A percentile compares a stretch with the other conserved stretches of the same genome.
Evolutionary conservation across 179 eudicot species (phyloP).

Genomic region (Silene noctiflora): DNA sequence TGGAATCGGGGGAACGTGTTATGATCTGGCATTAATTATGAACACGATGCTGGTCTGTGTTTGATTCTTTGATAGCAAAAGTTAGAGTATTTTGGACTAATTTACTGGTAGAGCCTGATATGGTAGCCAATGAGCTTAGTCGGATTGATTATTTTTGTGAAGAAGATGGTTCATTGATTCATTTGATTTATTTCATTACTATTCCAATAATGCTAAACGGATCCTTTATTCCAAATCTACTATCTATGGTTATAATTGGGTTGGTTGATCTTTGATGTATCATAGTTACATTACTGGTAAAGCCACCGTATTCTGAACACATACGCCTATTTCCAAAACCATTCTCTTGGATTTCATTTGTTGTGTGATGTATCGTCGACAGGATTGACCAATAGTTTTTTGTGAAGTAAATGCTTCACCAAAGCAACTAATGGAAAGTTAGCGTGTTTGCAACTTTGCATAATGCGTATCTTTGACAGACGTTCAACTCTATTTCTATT

Average conservation of each 20-base stretch:
- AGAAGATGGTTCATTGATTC: too few species aligned
- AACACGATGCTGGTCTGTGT: background rate
- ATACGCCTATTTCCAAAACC: background rate
- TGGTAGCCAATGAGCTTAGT: too few species aligned
- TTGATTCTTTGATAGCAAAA: background rate
- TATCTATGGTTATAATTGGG: background rate
- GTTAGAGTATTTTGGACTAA: background rate
- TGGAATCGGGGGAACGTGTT: background rate
- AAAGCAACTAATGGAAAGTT: background rate
- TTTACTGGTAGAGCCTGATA: too few species aligned
- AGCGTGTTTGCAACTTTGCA: constrained; percentile 4
- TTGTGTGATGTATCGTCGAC: background rate
- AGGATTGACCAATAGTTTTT: background rate
- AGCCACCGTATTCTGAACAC: background rate
- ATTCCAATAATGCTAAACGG: too few species aligned
- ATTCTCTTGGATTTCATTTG: background rate
- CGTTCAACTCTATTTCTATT: constrained; percentile 4
- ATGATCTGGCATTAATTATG: background rate
- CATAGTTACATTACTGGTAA: background rate
- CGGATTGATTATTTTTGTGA: too few species aligned
- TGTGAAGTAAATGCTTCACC: background rate
- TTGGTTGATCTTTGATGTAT: constrained; percentile 6
- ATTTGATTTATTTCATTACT: too few species aligned
- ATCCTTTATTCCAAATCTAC: background rate
- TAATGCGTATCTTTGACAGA: background rate